These are phyloP conservation scores for Pythium coloratum DNA, from an alignment of 352 stramenopile species.

Conservation along the genomic window DNA sequence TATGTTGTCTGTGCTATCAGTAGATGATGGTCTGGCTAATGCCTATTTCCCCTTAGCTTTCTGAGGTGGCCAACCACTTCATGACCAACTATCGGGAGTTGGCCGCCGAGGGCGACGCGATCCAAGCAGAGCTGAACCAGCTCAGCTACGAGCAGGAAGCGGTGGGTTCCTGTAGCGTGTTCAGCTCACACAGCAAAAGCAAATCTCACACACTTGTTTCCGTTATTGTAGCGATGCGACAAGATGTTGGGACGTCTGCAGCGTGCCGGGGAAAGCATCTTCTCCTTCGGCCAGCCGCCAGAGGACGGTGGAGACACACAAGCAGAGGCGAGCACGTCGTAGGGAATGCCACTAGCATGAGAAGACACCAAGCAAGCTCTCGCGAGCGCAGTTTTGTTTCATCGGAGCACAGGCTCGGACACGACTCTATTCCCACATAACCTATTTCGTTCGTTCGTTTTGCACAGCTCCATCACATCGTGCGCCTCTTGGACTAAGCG, in stretches of 20 bases:
- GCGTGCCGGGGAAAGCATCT: slow-evolving; percentile 22
- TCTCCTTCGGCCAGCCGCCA: slow-evolving; percentile 14
- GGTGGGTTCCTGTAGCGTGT: slow-evolving; percentile 26
- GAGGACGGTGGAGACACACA: background rate
- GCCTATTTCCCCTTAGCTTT: slow-evolving; percentile 10
- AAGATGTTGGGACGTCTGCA: slow-evolving; percentile 23
- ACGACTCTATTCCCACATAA: slow-evolving; percentile 35
- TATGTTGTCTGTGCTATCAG: background rate
- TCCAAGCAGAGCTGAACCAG: slow-evolving; percentile 64
- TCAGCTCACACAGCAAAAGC: background rate
- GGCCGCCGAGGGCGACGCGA: slow-evolving; percentile 47
- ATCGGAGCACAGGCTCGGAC: slow-evolving; percentile 29
- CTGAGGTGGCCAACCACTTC: slow-evolving; percentile 28
- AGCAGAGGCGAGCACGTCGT: slow-evolving; percentile 2
- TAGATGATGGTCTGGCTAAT: background rate
- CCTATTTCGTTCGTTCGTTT: slow-evolving; percentile 21
- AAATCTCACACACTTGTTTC: background rate
- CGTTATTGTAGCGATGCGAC: slow-evolving; percentile 14
- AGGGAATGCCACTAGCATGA: slow-evolving; percentile 5
- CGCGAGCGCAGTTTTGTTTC: slow-evolving; percentile 1
- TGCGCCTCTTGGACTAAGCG: background rate
- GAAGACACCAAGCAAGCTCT: background rate
- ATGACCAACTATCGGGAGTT: slow-evolving; percentile 36
- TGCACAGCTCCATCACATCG: slow-evolving; percentile 2
- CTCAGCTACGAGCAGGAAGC: slow-evolving; percentile 54